Evolutionary conservation across 2,329 filamentous ascomycete genomes (phyloP).

Genomic region (Neonectria faginata): DNA sequence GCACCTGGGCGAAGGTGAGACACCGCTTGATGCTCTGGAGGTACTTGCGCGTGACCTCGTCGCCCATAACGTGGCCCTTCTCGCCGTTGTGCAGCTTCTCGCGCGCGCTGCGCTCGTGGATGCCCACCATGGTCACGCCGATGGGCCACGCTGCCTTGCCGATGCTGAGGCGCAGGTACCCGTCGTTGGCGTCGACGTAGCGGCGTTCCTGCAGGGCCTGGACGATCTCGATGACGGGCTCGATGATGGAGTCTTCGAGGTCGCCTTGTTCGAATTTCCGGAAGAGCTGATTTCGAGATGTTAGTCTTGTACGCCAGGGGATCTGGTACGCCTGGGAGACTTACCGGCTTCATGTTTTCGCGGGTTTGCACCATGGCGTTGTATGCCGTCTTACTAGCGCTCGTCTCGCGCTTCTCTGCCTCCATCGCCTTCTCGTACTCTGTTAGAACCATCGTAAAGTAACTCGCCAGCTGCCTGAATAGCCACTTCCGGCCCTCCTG

Average conservation of each 20-base stretch:
- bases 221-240: slow-evolving; percentile 91
- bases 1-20: slow-evolving; percentile 93
- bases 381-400: slow-evolving; percentile 83
- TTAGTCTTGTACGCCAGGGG: slow-evolving; percentile 8
- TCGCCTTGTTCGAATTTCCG: slow-evolving; percentile 86
- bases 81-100: slow-evolving; percentile 93
- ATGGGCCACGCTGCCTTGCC: slow-evolving; percentile 99
- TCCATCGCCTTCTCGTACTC: slow-evolving; percentile 88
- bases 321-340: slow-evolving; percentile 35
- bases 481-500: slow-evolving; percentile 75
- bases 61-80: slow-evolving; percentile 95
- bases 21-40: slow-evolving; percentile 98
- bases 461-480: slow-evolving; percentile 89
- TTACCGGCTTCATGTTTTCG: slow-evolving; percentile 83
- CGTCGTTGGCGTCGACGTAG: slow-evolving; percentile 97
- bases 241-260: slow-evolving; percentile 81
- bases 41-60: slow-evolving; percentile 95
- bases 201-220: slow-evolving; percentile 87
- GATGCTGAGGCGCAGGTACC: slow-evolving; percentile 91
- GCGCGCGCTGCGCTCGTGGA: slow-evolving; percentile 94
- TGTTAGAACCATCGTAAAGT: slow-evolving; percentile 94
- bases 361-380: slow-evolving; percentile 88
- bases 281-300: slow-evolving; percentile 70
- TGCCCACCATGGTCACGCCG: slow-evolving; percentile 99
- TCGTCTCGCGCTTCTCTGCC: slow-evolving; percentile 71